These are phyloP conservation scores for Xylaria sp. DNA, from an alignment of 2,329 filamentous ascomycete species.

Conservation along the genomic window DNA sequence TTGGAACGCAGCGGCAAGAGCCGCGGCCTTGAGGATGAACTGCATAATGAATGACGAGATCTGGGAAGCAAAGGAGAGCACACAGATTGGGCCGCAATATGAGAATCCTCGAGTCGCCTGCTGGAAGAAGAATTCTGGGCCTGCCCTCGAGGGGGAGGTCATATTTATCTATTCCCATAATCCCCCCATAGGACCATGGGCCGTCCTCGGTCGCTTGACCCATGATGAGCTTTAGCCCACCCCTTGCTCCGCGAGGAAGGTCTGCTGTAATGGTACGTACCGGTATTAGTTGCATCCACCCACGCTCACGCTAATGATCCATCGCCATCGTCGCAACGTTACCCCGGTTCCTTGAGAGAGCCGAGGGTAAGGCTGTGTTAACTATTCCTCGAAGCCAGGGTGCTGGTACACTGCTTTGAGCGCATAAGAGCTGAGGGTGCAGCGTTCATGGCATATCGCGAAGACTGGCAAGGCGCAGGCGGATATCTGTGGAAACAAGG, in stretches of 20 bases:
- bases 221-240: slow-evolving; percentile 19
- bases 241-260: slow-evolving; percentile 31
- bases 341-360: slow-evolving; percentile 9
- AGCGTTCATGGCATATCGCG: not conserved
- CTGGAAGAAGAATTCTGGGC: not conserved
- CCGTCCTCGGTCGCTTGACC: not conserved
- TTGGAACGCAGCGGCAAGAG: slow-evolving; percentile 32
- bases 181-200: not conserved
- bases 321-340: slow-evolving; percentile 28
- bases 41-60: slow-evolving; percentile 19
- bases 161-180: slow-evolving; percentile 30
- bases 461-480: slow-evolving; percentile 12
- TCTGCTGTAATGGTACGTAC: slow-evolving; percentile 14
- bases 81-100: not conserved
- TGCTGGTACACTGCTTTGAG: not conserved
- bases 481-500: slow-evolving; percentile 4
- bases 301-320: slow-evolving; percentile 25
- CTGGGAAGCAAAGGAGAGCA: slow-evolving; percentile 1
- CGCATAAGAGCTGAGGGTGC: not conserved
- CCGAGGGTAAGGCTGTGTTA: slow-evolving; percentile 12
- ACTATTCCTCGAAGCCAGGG: not conserved
- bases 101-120: slow-evolving; percentile 5
- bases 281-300: slow-evolving; percentile 10
- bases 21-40: slow-evolving; percentile 34
- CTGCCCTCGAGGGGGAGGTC: not conserved